Percentiles rank a stretch among this genome's conserved stretches.
Conservation (phyloP, 1,284 basidiomycete species). For the Bondarzewia mesenterica region DNA sequence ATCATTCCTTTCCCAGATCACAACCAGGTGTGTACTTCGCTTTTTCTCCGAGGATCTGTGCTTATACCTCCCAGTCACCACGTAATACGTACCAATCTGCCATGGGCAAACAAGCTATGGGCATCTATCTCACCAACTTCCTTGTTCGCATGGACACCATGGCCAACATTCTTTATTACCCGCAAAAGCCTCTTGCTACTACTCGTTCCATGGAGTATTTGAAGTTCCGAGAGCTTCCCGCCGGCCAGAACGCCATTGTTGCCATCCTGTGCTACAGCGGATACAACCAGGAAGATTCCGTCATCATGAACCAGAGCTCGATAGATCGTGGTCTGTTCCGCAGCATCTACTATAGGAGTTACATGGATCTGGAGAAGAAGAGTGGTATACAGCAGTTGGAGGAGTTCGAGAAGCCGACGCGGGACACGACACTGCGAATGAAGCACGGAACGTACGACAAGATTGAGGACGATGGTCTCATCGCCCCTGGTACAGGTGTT, state of each 20-base stretch:
- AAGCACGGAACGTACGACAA: constrained; percentile 99
- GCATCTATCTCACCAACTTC: constrained; percentile 96
- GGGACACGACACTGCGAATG: constrained; percentile 91
- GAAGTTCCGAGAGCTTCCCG: constrained; percentile 94
- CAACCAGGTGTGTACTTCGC: constrained; percentile 69
- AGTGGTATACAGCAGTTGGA: constrained; percentile 88
- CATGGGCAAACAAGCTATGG: constrained; percentile 99
- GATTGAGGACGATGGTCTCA: constrained; percentile 91
- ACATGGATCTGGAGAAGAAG: constrained; percentile 98
- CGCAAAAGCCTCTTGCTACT: constrained; percentile 97
- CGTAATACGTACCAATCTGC: constrained; percentile 99
- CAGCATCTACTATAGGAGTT: constrained; percentile 97
- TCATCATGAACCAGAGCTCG: constrained; percentile 99
- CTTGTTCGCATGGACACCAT: constrained; percentile 98
- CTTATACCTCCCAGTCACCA: constrained; percentile 62
- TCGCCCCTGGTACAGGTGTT: constrained; percentile 93
- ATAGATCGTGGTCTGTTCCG: constrained; percentile 98
- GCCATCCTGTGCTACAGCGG: constrained; percentile 98
- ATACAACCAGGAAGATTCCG: constrained; percentile 99
- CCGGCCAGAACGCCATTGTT: constrained; percentile 97
- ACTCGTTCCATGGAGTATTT: constrained; percentile 99
- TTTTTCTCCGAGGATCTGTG: constrained; percentile 7
- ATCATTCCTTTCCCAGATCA: constrained; percentile 99
- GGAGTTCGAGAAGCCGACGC: constrained; percentile 95
- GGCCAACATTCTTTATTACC: constrained; percentile 97